Evolutionary conservation across 495 filamentous ascomycete genomes (phyloP), one percentile per base, ranked within the genome.

Genomic region (Amphirosellinia nigrospora): DNA sequence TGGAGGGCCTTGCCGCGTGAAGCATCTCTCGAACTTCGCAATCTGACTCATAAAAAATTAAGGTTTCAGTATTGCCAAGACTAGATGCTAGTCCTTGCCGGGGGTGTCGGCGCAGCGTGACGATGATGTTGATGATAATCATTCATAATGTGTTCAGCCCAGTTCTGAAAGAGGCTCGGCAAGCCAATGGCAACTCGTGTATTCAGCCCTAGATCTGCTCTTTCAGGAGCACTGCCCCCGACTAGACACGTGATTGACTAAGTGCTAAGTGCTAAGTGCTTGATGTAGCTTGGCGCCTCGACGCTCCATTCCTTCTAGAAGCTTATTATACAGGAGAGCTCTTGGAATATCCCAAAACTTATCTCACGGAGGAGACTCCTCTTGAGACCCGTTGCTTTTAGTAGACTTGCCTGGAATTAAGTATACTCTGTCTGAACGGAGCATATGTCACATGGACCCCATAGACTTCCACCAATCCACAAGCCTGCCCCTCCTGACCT

Each of bases 401-500:
- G 48, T 39, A 21, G 56, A 16, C 13, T 48, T 43, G 9, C 4
- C 23, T 32, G 43, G 32, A 43, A 39, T 8, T n/a, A 34, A 28
- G 10, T 62, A n/a, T 28, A 6, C 32, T 19, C n/a, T 60, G 56
- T 13, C 45, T 30, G 34, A 69, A n/a, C n/a, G n/a, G 30, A 61
- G 21, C 23, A 62, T 52, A 69, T 52, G n/a, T 30, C 23, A 28
- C 58, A 73, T 77, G 73, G 73, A 74, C 5, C 45, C 70, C n/a
- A 70, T 74, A 32, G 71, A 78, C 62, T 68, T 64, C 36, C 70
- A 50, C 6, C 69, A 73, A 23, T 68, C 72, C 30, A 67, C 66
- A 58, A 65, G 64, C 52, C 63, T 80, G 21, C 73, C 79, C 38
- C 72, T 76, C 23, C 60, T 77, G 38, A 56, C 58, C 30, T 39